These are phyloP conservation scores for Beauveria bassiana DNA, from an alignment of 2,329 filamentous ascomycete species.

Conservation along the genomic window DNA sequence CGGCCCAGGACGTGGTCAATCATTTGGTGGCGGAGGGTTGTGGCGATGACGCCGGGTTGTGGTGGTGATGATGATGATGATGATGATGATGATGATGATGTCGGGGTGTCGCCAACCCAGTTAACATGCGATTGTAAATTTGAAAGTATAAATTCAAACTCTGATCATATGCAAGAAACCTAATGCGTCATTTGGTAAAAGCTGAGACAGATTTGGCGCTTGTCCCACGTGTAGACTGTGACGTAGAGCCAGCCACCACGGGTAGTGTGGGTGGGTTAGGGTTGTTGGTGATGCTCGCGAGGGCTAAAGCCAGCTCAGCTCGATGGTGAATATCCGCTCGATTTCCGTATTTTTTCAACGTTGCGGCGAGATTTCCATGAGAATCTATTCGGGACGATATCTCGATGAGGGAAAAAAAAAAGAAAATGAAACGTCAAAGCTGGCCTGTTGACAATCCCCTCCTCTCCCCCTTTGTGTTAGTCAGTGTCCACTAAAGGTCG, in stretches of 20 bases:
- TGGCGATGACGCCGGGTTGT: not conserved
- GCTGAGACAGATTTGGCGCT: not conserved
- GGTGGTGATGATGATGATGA: not conserved
- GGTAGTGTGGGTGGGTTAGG: constrained; percentile 3
- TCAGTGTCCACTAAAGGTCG: not conserved
- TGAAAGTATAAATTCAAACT: not conserved
- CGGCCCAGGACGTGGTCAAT: constrained; percentile 87
- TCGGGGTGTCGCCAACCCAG: too few species aligned
- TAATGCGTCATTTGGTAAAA: not conserved
- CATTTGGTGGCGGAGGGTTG: constrained; percentile 31
- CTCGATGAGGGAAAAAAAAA: too few species aligned
- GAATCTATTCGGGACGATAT: too few species aligned
- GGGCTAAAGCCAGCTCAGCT: not conserved
- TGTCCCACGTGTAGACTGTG: constrained; percentile 3
- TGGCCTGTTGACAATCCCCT: not conserved
- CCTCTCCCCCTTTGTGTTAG: not conserved
- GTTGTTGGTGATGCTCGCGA: not conserved
- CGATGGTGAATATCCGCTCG: not conserved
- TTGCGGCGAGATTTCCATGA: too few species aligned
- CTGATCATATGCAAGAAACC: not conserved
- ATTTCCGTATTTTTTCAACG: too few species aligned
- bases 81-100: not conserved
- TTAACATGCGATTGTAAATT: not conserved
- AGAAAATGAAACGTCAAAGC: not conserved
- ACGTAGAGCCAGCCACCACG: not conserved